Conservation (phyloP, 2,329 filamentous ascomycete genomes). For the Cordyceps pruinosa region DNA sequence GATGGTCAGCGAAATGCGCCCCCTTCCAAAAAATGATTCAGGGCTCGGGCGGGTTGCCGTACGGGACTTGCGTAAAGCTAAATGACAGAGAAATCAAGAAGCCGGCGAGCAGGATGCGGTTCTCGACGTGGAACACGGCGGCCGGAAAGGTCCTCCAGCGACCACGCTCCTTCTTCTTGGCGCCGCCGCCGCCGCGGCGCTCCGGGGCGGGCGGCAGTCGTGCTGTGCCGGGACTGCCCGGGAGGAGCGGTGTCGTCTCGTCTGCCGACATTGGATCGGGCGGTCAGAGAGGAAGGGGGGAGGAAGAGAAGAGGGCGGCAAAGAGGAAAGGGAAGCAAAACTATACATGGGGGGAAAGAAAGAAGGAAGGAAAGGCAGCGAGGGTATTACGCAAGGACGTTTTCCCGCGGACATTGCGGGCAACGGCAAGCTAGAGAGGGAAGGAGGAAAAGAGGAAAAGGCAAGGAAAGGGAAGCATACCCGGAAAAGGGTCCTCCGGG, state of each 20-base stretch:
- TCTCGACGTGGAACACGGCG: constrained; percentile 26
- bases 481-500: not conserved
- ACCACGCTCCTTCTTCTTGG: not conserved
- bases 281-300: no score
- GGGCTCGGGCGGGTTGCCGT: constrained; percentile 20
- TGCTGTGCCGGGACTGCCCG: not conserved
- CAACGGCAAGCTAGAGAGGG: not conserved
- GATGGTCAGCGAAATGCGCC: not conserved
- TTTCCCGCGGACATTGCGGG: no score
- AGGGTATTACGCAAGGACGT: no score
- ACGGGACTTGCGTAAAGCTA: constrained; percentile 44
- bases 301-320: no score
- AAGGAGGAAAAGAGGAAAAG: not conserved
- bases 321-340: not conserved
- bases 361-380: no score
- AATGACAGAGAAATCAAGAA: constrained; percentile 52
- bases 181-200: not conserved
- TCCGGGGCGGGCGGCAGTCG: not conserved
- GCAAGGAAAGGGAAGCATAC: not conserved
- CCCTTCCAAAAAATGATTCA: not conserved
- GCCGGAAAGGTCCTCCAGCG: constrained; percentile 15
- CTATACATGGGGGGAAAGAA: no score
- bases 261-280: constrained; percentile 1
- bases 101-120: constrained; percentile 48
- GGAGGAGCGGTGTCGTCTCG: constrained; percentile 8